Percentiles rank a stretch among this genome's conserved stretches.
These are phyloP conservation scores for Metschnikowia noctiluminum DNA, from an alignment of 805 yeast species.

Conservation along the genomic window DNA sequence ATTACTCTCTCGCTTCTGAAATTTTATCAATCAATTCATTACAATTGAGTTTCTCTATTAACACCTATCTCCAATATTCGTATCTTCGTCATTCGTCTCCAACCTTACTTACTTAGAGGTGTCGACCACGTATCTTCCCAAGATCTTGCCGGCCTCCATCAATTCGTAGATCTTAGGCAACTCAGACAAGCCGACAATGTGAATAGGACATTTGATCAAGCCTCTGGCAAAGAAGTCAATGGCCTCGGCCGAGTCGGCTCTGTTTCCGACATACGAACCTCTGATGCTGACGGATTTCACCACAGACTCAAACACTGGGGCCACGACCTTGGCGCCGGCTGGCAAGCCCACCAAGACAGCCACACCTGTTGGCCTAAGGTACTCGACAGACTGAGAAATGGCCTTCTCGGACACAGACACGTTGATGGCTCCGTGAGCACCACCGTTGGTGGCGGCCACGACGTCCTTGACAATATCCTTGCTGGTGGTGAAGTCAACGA, in stretches of 20 bases:
- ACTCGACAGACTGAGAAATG: conserved; percentile 41
- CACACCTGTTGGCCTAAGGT: conserved; percentile 41
- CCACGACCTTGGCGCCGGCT: conserved; percentile 40
- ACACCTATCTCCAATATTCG: too few species aligned
- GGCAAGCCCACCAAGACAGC: conserved; percentile 46
- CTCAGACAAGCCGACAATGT: conserved; percentile 39
- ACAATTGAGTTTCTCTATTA: too few species aligned
- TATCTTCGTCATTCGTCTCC: background rate
- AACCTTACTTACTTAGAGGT: conserved; percentile 30
- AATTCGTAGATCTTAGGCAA: conserved; percentile 37
- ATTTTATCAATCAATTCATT: too few species aligned
- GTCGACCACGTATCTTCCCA: conserved; percentile 46
- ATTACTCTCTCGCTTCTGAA: too few species aligned
- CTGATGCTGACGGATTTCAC: conserved; percentile 36
- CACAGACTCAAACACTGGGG: conserved; percentile 41
- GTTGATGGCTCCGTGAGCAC: conserved; percentile 51
- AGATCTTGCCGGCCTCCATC: conserved; percentile 41
- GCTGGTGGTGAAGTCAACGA: conserved; percentile 52
- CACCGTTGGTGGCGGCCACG: conserved; percentile 51
- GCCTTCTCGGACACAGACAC: conserved; percentile 54
- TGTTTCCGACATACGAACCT: conserved; percentile 46
- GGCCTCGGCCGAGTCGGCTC: conserved; percentile 45
- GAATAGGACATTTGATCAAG: conserved; percentile 40
- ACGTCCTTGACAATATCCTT: conserved; percentile 50
- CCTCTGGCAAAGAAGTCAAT: conserved; percentile 44